phyloP scores from a whole-genome alignment of 1,139 yeast species.

The Hansenula sp. region DNA sequence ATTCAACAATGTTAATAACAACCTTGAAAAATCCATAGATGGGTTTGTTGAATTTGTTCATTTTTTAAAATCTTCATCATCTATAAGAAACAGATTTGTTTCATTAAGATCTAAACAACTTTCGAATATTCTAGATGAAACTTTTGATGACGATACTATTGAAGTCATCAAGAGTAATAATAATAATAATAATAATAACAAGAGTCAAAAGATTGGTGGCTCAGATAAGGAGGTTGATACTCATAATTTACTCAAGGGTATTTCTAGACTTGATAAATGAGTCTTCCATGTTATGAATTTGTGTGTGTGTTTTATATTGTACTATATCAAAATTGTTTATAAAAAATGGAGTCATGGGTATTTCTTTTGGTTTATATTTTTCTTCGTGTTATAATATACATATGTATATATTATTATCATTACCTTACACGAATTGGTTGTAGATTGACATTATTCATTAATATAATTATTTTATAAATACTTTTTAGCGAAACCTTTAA shows the following conservation, averaged over 20 bases:
- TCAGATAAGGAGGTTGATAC: conserved; percentile 23
- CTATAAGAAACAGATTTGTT: conserved; percentile 15
- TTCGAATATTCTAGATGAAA: conserved; percentile 21
- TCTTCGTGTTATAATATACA: too few species aligned
- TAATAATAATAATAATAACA: background rate
- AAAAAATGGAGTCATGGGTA: background rate
- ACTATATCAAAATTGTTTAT: background rate
- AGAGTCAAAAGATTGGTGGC: conserved; percentile 3
- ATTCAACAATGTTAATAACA: conserved; percentile 18
- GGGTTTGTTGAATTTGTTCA: conserved; percentile 15
- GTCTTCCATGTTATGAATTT: too few species aligned
- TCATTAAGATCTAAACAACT: conserved; percentile 19
- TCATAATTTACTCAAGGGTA: conserved; percentile 26
- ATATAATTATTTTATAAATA: conserved; percentile 40
- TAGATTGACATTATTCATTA: background rate
- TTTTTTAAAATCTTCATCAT: conserved; percentile 17
- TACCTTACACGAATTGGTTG: background rate
- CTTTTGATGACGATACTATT: conserved; percentile 23
- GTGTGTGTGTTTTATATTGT: background rate
- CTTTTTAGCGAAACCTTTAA: conserved; percentile 70
- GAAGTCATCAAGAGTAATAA: conserved; percentile 15
- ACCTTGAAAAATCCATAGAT: conserved; percentile 18
- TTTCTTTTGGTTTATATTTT: background rate
- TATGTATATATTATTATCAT: too few species aligned
- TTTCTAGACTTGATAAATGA: conserved; percentile 19